Conservation (phyloP, 2,329 filamentous ascomycete genomes). For the Cladophialophora psammophila region DNA sequence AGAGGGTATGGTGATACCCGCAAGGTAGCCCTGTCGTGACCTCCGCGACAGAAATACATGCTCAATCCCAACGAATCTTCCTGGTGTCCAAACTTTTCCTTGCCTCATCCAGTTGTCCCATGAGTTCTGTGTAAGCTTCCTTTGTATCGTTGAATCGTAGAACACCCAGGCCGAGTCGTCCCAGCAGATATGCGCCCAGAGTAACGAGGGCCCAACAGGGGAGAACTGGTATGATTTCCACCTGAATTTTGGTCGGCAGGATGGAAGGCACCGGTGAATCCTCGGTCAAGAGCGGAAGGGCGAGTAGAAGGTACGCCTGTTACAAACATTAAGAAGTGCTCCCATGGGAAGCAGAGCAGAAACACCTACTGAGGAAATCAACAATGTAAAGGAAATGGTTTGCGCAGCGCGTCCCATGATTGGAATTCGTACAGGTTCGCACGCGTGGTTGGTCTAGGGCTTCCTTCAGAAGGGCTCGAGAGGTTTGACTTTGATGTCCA, state of each 20-base stretch:
- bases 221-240: constrained; percentile 84
- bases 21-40: background rate
- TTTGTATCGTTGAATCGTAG: constrained; percentile 97
- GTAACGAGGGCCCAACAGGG: constrained; percentile 92
- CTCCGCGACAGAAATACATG: background rate
- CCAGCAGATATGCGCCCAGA: constrained; percentile 90
- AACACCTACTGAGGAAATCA: constrained; percentile 33
- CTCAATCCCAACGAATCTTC: constrained; percentile 54
- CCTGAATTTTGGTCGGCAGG: constrained; percentile 40
- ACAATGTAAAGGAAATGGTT: constrained; percentile 74
- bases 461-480: background rate
- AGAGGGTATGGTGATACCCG: constrained; percentile 3
- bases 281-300: constrained; percentile 39
- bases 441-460: background rate
- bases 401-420: constrained; percentile 92
- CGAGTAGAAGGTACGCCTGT: constrained; percentile 41
- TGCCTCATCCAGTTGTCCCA: constrained; percentile 72
- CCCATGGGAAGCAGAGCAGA: background rate
- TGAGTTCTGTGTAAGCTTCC: constrained; percentile 85
- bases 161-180: constrained; percentile 89
- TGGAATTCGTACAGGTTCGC: background rate
- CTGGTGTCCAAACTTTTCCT: constrained; percentile 52
- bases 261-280: constrained; percentile 40
- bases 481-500: background rate
- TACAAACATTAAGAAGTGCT: constrained; percentile 7